Evolutionary conservation across 2,329 filamentous ascomycete genomes (phyloP), one percentile per base, ranked within the genome.

Genomic region (Aspergillus hortae): DNA sequence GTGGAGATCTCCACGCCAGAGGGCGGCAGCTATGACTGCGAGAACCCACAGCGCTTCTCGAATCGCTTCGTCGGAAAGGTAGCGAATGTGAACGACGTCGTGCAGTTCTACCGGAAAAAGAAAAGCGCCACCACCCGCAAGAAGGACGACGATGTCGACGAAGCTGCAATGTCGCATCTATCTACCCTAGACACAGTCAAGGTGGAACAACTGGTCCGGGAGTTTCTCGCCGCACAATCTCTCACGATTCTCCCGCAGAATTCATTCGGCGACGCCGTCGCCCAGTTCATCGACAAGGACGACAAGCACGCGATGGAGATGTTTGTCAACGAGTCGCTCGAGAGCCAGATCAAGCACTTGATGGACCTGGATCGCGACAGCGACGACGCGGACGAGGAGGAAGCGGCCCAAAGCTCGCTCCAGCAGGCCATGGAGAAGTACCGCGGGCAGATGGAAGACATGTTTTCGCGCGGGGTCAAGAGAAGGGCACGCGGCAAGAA

Each of bases 41-140:
- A 97, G 68, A 99, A 99, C 55, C 92, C 94, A 0, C 94, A 97
- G 67, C 85, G 94, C 7, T 96, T 97, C 65, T 97, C 92, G 0
- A 95, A 95, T 67, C 83, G 91, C 2, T 99, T 97, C 61, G 81
- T 88, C 1, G 88, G 86, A n/a, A 89, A 85, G 64, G 92, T 99
- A 1, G 94, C 94, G 53, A 99, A 99, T 66, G 86, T 87, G 9
- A 95, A 92, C 60, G 94, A 99, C 62, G 90, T 99, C 0, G 86
- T 99, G 0, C 88, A 92, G 64, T 97, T 95, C 67, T 86, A 96
- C 70, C 84, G 90, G 51, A 96, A 92, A 73, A 97, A 96, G 73
- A 82, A 82, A n/a, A 72, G 70, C 1, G 64, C 72, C 4, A 75
- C 73, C 5, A 77, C 64, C 2, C 69, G 77, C 41, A 81, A 79